These are phyloP conservation scores for Collybiopsis confluens DNA, from an alignment of 768 basidiomycete genomes.

Conservation along the genomic window DNA sequence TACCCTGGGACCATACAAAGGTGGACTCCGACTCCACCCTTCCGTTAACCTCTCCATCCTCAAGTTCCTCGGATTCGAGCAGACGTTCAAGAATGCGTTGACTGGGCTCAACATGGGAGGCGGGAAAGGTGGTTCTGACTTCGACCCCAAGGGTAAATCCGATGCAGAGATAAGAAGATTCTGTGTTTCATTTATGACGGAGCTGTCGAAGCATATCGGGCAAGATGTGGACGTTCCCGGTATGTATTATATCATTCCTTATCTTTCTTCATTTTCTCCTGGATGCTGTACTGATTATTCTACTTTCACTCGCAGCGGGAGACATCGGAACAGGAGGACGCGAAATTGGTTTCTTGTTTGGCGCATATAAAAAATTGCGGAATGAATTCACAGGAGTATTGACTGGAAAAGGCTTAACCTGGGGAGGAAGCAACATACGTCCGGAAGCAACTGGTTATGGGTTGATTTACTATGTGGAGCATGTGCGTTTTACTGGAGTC, in stretches of 20 bases:
- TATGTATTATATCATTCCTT: conserved; percentile 16
- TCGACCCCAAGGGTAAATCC: conserved; percentile 78
- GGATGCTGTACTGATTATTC: not conserved
- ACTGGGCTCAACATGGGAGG: conserved; percentile 77
- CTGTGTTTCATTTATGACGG: conserved; percentile 68
- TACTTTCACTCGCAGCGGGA: conserved; percentile 36
- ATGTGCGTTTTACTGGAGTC: conserved; percentile 37
- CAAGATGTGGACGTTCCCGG: conserved; percentile 71
- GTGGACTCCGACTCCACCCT: conserved; percentile 74
- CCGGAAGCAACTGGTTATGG: conserved; percentile 74
- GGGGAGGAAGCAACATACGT: conserved; percentile 71
- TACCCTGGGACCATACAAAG: conserved; percentile 75
- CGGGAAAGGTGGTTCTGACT: conserved; percentile 77
- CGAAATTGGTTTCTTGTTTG: conserved; percentile 75
- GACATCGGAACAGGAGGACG: conserved; percentile 75
- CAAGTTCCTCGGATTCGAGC: conserved; percentile 82
- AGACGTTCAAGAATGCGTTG: conserved; percentile 78
- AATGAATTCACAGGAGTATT: conserved; percentile 71
- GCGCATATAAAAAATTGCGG: conserved; percentile 70
- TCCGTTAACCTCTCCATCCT: conserved; percentile 79
- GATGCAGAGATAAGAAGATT: conserved; percentile 72
- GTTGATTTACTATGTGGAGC: conserved; percentile 71
- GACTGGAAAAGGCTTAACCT: conserved; percentile 65
- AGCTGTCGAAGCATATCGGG: conserved; percentile 71
- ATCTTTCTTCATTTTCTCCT: no score